phyloP scores from a whole-genome alignment of 257 asterid species.

The Schizonepeta tenuifolia region DNA sequence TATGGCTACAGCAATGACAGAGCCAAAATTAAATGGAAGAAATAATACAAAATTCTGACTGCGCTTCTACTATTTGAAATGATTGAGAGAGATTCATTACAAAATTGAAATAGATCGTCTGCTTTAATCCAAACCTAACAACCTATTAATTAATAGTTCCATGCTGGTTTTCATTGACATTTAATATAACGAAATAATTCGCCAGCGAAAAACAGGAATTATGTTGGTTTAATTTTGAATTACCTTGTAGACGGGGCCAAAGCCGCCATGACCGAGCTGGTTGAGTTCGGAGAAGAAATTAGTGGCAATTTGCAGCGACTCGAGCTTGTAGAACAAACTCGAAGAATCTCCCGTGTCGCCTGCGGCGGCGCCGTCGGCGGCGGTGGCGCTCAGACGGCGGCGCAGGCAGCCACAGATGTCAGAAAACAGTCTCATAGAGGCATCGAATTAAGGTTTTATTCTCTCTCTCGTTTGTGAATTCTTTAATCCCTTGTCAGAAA shows the following conservation, averaged over 20 bases:
- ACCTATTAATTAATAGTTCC: background rate
- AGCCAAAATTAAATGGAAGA: too few relatives aligned
- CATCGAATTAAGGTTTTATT: too few relatives aligned
- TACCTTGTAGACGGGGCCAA: slow-evolving; percentile 85
- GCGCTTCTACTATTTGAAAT: background rate
- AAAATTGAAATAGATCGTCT: background rate
- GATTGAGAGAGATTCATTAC: background rate
- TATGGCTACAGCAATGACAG: too few relatives aligned
- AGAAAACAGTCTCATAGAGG: slow-evolving; percentile 56
- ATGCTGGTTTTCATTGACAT: background rate
- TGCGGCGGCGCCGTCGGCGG: slow-evolving; percentile 35
- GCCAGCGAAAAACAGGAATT: background rate
- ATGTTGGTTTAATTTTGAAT: background rate
- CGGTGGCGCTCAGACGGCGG: slow-evolving; percentile 34
- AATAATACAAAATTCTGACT: background rate
- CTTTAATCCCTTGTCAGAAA: too few relatives aligned
- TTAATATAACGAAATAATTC: background rate
- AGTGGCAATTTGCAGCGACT: slow-evolving; percentile 71
- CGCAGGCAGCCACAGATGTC: slow-evolving; percentile 49
- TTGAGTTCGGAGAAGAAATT: slow-evolving; percentile 78
- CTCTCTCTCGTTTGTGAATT: too few relatives aligned
- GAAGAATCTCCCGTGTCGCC: slow-evolving; percentile 43
- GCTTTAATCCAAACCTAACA: background rate
- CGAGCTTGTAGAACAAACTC: slow-evolving; percentile 63
- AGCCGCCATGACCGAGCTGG: slow-evolving; percentile 86